Conservation (phyloP, 2,329 filamentous ascomycete genomes). For the Epichloe brachyelytri region DNA sequence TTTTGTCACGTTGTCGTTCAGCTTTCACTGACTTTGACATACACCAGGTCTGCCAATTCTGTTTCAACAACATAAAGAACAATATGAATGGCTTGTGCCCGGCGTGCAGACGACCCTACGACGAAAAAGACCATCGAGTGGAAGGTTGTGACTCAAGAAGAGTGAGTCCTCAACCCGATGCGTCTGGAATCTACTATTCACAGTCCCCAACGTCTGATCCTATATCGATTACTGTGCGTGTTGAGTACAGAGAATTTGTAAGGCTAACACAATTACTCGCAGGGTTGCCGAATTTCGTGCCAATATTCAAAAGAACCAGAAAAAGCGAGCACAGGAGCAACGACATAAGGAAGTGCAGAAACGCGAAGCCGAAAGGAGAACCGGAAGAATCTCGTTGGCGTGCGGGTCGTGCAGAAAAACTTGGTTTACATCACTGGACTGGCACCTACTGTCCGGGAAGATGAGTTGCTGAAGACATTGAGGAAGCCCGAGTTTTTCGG, state of each 20-base stretch:
- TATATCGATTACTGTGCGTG: neutral
- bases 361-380: slow-evolving; percentile 92
- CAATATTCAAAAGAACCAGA: slow-evolving; percentile 79
- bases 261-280: slow-evolving; percentile 6
- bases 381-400: slow-evolving; percentile 88
- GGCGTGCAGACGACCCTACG: slow-evolving; percentile 90
- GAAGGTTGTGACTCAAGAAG: slow-evolving; percentile 88
- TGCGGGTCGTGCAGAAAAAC: slow-evolving; percentile 96
- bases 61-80: slow-evolving; percentile 97
- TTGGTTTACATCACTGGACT: slow-evolving; percentile 95
- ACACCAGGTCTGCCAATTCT: slow-evolving; percentile 90
- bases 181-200: neutral
- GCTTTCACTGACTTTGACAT: neutral
- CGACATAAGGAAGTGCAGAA: slow-evolving; percentile 94
- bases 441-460: slow-evolving; percentile 81
- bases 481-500: slow-evolving; percentile 90
- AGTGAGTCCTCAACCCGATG: slow-evolving; percentile 45
- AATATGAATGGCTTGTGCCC: slow-evolving; percentile 96
- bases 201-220: neutral
- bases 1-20: neutral
- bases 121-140: slow-evolving; percentile 93
- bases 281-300: slow-evolving; percentile 64
- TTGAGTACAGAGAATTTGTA: neutral
- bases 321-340: slow-evolving; percentile 70
- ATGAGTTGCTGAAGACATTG: slow-evolving; percentile 80